Evolutionary conservation across 768 basidiomycete genomes (phyloP).

Genomic region (Phylloporus arenicola): DNA sequence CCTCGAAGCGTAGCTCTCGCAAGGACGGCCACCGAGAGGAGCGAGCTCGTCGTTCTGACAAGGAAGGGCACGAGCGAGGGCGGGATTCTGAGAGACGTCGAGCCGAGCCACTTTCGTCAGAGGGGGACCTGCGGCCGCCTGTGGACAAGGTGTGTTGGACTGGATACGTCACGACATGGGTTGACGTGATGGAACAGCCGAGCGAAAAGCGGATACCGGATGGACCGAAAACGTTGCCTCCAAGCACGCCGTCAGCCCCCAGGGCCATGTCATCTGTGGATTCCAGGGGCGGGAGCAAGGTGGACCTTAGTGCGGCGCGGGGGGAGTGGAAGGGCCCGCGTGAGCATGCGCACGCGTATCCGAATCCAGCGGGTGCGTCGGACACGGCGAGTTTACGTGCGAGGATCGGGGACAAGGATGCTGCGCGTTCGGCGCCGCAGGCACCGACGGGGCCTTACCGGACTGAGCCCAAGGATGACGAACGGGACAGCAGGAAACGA

Average conservation of each 20-base stretch:
- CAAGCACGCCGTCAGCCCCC: slow-evolving; percentile 63
- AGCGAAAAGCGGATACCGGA: slow-evolving; percentile 55
- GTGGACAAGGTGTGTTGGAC: slow-evolving; percentile 54
- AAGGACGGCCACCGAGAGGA: slow-evolving; percentile 77
- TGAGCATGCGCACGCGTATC: slow-evolving; percentile 28
- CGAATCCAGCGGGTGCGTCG: slow-evolving; percentile 13
- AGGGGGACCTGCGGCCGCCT: slow-evolving; percentile 45
- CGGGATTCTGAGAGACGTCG: slow-evolving; percentile 65
- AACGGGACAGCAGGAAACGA: slow-evolving; percentile 65
- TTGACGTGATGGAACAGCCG: slow-evolving; percentile 29
- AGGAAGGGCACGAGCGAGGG: slow-evolving; percentile 60
- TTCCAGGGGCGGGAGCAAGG: slow-evolving; percentile 36
- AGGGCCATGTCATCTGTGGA: slow-evolving; percentile 61
- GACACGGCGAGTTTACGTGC: slow-evolving; percentile 42
- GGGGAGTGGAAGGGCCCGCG: slow-evolving; percentile 47
- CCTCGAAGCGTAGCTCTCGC: slow-evolving; percentile 75
- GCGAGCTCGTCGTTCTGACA: slow-evolving; percentile 61
- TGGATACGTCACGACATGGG: background rate
- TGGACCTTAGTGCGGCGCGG: slow-evolving; percentile 33
- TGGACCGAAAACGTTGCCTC: slow-evolving; percentile 48
- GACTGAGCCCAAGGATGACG: slow-evolving; percentile 53
- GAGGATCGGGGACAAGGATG: slow-evolving; percentile 60
- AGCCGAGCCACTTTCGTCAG: slow-evolving; percentile 55
- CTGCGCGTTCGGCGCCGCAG: slow-evolving; percentile 35
- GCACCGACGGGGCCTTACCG: slow-evolving; percentile 41